A percentile compares a stretch with the other conserved stretches of the same genome.
Conservation (phyloP, 1,284 basidiomycete species). For the Inonotus obliquus region DNA sequence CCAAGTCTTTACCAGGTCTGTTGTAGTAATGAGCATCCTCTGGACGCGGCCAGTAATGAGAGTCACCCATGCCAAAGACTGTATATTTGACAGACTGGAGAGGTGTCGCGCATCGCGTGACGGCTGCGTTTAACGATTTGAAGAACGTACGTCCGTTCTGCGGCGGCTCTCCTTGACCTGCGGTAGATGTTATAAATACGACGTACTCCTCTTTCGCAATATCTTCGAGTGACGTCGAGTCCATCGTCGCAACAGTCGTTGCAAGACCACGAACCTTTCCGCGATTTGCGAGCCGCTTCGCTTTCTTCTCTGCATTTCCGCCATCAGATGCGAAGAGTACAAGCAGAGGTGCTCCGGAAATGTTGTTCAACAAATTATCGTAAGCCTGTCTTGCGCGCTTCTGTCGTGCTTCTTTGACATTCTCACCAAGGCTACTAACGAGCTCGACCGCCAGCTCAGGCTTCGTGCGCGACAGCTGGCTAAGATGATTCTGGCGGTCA, state of each 20-base stretch:
- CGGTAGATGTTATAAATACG: constrained; percentile 88
- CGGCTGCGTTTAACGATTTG: constrained; percentile 78
- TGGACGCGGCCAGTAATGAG: constrained; percentile 97
- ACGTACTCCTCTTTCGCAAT: constrained; percentile 80
- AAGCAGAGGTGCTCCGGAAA: constrained; percentile 88
- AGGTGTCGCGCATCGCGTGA: constrained; percentile 48
- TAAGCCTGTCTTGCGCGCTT: constrained; percentile 85
- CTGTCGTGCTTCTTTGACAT: constrained; percentile 79
- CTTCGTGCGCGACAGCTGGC: constrained; percentile 79
- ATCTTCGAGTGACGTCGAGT: constrained; percentile 73
- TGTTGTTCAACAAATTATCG: constrained; percentile 75
- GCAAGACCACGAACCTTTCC: constrained; percentile 85
- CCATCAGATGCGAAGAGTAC: constrained; percentile 94
- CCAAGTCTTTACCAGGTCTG: constrained; percentile 92
- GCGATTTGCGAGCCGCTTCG: constrained; percentile 82
- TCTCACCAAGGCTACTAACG: constrained; percentile 81
- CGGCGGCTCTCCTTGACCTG: constrained; percentile 97
- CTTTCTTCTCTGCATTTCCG: constrained; percentile 92
- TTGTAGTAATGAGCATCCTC: constrained; percentile 99
- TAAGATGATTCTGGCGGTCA: constrained; percentile 94
- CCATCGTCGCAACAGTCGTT: constrained; percentile 67
- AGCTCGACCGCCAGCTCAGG: constrained; percentile 84
- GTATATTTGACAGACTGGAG: constrained; percentile 67
- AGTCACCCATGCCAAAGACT: constrained; percentile 97
- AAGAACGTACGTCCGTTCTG: constrained; percentile 92